Base-by-base conservation (phyloP, 305 asterid genomes). In the Fraxinus latifolia region DNA sequence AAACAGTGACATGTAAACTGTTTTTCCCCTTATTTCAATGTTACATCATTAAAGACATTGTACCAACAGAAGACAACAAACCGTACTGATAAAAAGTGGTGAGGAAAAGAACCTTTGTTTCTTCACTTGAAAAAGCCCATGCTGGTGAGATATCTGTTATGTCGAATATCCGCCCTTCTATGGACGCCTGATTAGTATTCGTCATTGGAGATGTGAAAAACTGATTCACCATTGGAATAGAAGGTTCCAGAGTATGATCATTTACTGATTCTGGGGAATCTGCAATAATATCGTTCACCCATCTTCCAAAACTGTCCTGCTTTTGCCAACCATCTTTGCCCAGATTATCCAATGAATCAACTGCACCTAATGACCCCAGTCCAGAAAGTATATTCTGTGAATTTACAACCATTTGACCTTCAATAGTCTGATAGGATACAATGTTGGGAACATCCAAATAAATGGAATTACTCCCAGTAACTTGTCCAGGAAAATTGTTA, bases 131-230 rank as follows among this genome's bases (percentile, higher is more conserved):
- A 84, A 88, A 84, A 82, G 94, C 98, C 91, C 91, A 95, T 80
- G 94, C 72, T 81, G 96, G 98, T 67, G 98, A 93, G 86, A 96
- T 79, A 70, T 96, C 98, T 34, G 88, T 87, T 84, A 96, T 92
- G 80, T 82, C 83, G 83, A 95, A 92, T 80, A 88, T 90, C 82
- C 85, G 90, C 82, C 92, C 92, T 50, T 67, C 47, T 2, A 83
- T 82, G 84, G 92, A 70, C 67, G 83, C 87, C 19, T 65, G 85
- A 71, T 81, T 85, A 83, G 82, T 81, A 75, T 87, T 87, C 79
- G 78, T 23, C 81, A 79, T 72, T 21, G 81, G 79, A 86, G 93
- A 87, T 12, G 88, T n/a, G 17, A 85, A 84, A 82, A 93, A 85
- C 77, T 90, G 88, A 78, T 84, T 84, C 5, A 78, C 82, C 53